These are phyloP conservation scores for Pseudovirgaria hyperparasitica DNA, from an alignment of 2,329 filamentous ascomycete genomes.

Conservation along the genomic window DNA sequence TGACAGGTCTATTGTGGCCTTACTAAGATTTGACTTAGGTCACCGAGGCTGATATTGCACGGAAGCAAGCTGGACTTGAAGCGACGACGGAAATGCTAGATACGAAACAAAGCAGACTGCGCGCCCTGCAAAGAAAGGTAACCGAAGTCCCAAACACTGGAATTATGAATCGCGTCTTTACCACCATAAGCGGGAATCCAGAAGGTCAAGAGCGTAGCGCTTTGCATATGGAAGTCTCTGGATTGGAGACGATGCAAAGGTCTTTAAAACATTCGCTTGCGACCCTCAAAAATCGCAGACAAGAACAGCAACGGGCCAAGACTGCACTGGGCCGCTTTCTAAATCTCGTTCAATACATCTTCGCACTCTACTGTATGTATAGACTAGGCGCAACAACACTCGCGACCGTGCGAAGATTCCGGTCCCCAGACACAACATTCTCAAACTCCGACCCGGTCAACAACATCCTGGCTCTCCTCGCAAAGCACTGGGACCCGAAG, in stretches of 20 bases:
- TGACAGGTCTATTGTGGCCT: background rate
- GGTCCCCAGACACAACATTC: constrained; percentile 39
- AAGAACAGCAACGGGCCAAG: constrained; percentile 52
- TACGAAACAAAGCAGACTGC: constrained; percentile 60
- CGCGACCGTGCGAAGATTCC: constrained; percentile 51
- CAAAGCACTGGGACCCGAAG: constrained; percentile 71
- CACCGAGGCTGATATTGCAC: constrained; percentile 59
- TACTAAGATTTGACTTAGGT: constrained; percentile 26
- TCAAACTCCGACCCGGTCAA: constrained; percentile 71
- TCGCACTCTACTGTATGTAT: constrained; percentile 75
- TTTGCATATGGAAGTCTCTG: constrained; percentile 63
- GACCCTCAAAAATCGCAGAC: constrained; percentile 49
- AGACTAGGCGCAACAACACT: constrained; percentile 62
- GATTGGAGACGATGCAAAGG: constrained; percentile 67
- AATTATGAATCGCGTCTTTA: constrained; percentile 62
- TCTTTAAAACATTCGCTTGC: constrained; percentile 54
- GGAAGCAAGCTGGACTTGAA: constrained; percentile 68
- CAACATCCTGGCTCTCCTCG: constrained; percentile 65
- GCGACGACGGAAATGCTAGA: constrained; percentile 69
- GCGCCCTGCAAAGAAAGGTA: constrained; percentile 55
- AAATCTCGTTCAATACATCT: constrained; percentile 51
- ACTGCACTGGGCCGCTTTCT: constrained; percentile 55
- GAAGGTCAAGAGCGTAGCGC: constrained; percentile 40
- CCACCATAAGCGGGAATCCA: constrained; percentile 51
- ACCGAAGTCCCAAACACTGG: constrained; percentile 37